Evolutionary conservation across 73 alveolate genomes (phyloP), one percentile per base, ranked within the genome.

Genomic region (Vitrella brassicaformis): DNA sequence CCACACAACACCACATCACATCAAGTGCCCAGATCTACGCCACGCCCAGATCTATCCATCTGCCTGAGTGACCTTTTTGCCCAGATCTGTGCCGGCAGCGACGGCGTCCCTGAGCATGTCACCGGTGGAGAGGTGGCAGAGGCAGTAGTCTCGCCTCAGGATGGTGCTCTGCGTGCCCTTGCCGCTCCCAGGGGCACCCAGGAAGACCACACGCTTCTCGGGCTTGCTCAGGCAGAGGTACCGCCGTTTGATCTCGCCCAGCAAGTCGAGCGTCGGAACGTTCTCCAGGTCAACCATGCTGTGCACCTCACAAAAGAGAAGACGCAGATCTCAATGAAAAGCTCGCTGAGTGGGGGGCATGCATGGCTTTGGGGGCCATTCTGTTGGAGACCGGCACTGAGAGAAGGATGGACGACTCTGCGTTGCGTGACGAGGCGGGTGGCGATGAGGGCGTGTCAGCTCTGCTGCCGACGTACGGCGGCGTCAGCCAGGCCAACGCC

Each of bases 151-250:
- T 68, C 80, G 86, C 74, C 71, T 79, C 67, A 87, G 75, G 47
- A 74, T 70, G 30, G 90, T 88, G 32, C 89, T 89, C 56, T 78
- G 84, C n/a, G 93, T 87, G 64, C 93, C 93, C 74, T 87, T 87
- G 47, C 93, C 93, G 18, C 90, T 47, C 29, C 89, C 94, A 25
- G 94, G 89, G 18, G 94, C 90, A 45, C 94, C 94, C 29, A 88
- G 80, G 47, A 88, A 39, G 56, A 39, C 56, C 56, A 39, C 56
- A 4, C 56, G 4, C 56, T 39, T 39, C 56, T 39, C 56, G 56
- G 56, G 56, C 14, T 39, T 39, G 22, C 22, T 8, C 56, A 39
- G 56, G 14, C 56, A 39, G 14, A 8, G 4, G 56, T 39, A 39
- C 56, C 56, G 56, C 14, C 56, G 4, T 14, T 39, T 39, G 22